phyloP scores from a whole-genome alignment of 1,284 basidiomycete species.

The Microbotryum violaceum region DNA sequence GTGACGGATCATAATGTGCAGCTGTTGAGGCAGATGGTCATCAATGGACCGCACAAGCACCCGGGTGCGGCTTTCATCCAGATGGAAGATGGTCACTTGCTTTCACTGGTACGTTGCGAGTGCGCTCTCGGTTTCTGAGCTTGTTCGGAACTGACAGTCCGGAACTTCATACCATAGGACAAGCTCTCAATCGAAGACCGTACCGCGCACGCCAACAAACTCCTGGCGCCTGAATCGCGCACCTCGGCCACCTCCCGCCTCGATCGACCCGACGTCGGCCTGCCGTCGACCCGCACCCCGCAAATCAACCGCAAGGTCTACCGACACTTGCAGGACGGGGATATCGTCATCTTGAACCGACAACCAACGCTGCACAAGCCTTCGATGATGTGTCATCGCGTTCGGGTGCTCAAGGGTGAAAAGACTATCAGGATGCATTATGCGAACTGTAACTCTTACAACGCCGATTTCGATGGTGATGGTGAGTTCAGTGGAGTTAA shows the following conservation, averaged over 20 bases:
- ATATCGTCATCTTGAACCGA: slow-evolving; percentile 92
- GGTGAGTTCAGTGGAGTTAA: slow-evolving; percentile 48
- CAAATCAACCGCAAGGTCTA: slow-evolving; percentile 93
- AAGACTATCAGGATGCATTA: slow-evolving; percentile 99
- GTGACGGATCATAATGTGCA: slow-evolving; percentile 88
- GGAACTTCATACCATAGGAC: slow-evolving; percentile 50
- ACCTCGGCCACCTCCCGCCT: slow-evolving; percentile 9
- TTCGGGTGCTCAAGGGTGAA: slow-evolving; percentile 85
- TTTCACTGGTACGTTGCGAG: slow-evolving; percentile 58
- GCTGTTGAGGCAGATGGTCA: slow-evolving; percentile 81
- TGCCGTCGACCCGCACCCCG: slow-evolving; percentile 39
- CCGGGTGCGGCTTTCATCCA: slow-evolving; percentile 94
- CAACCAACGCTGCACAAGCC: slow-evolving; percentile 99
- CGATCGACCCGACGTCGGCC: slow-evolving; percentile 45
- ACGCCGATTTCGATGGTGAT: slow-evolving; percentile 99
- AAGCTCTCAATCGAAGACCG: slow-evolving; percentile 78
- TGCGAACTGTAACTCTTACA: slow-evolving; percentile 98
- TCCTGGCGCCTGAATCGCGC: slow-evolving; percentile 62
- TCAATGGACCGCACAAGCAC: slow-evolving; percentile 80
- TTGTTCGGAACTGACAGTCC: background rate
- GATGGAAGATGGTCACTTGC: slow-evolving; percentile 83
- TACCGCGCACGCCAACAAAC: slow-evolving; percentile 92
- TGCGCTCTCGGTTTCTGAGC: background rate
- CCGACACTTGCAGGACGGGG: slow-evolving; percentile 88
- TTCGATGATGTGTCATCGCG: slow-evolving; percentile 99